Base-by-base conservation (phyloP, 1,284 basidiomycete genomes). In the Mycosarcoma mackinlayi region DNA sequence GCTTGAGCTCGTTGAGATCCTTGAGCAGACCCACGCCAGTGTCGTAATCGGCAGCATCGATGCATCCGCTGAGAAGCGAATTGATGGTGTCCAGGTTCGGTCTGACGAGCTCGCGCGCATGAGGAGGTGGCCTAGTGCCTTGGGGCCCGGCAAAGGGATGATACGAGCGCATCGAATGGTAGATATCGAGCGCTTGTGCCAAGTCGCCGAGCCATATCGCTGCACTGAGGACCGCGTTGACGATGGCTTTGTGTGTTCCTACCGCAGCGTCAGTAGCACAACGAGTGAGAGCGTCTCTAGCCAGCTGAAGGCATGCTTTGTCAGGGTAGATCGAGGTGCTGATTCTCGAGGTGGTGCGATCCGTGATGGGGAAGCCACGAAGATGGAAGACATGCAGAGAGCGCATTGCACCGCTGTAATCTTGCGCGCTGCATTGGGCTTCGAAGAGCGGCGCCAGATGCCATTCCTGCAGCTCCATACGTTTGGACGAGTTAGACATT, bases 401-500 rank as follows among this genome's bases (percentile, higher is more conserved):
- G 19, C 41, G 45, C 25, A 79, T 40, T 1, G 74, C 77, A 1
- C 50, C 76, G 2, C 34, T 46, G 24, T 74, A 73, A 34, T 71
- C 53, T 0, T 21, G 33, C 1, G 62, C 41, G 19, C 34, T 58
- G 42, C 75, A 77, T 14, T 73, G 64, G 0, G 75, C 71, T 41
- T 79, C 75, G 10, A 77, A 69, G 2, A 76, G 63, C 7, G 77
- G 72, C 13, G 66, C 48, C 25, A 80, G 31, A 23, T 77, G 75
- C 67, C 73, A 74, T 42, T 75, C 69, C 30, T 76, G 70, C 14
- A 77, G 18, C 13, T 52, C 52, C n/a, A 24, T 33, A 19, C 52
- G 41, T 27, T 42, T 59, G 16, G 56, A 46, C 3, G 37, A 21
- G 6, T 13, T 25, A 0, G 46, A 30, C 16, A 33, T 23, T 19